phyloP scores from a whole-genome alignment of 1,139 yeast genomes.

The Komagataea norvegica region DNA sequence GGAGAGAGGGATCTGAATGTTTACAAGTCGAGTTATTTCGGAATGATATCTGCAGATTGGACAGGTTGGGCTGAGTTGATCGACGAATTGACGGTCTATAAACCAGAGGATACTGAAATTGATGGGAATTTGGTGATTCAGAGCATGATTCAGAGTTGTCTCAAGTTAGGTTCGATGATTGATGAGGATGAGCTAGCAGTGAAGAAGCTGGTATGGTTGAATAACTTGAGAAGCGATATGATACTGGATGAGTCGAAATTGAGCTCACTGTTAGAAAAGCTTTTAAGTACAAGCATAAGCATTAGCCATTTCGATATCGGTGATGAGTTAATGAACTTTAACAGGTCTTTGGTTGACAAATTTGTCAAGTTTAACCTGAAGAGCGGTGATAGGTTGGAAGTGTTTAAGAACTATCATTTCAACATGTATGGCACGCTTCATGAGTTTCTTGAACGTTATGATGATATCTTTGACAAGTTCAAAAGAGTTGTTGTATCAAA shows the following conservation, averaged over 20 bases:
- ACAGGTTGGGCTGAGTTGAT: slow-evolving; percentile 51
- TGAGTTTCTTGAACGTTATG: background rate
- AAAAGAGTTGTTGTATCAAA: slow-evolving; percentile 5
- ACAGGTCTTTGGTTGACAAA: background rate
- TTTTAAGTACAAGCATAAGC: slow-evolving; percentile 1
- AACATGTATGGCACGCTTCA: slow-evolving; percentile 1
- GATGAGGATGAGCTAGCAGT: slow-evolving; percentile 10
- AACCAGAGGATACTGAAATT: slow-evolving; percentile 8
- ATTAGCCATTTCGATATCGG: slow-evolving; percentile 4
- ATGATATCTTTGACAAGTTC: background rate
- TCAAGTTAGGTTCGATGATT: slow-evolving; percentile 13
- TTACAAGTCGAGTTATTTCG: slow-evolving; percentile 38
- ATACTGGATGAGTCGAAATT: slow-evolving; percentile 4
- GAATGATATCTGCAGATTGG: slow-evolving; percentile 51
- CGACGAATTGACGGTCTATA: slow-evolving; percentile 36
- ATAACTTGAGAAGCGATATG: slow-evolving; percentile 14
- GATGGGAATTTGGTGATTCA: slow-evolving; percentile 6
- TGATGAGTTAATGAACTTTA: background rate
- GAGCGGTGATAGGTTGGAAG: background rate
- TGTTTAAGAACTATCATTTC: slow-evolving; percentile 5
- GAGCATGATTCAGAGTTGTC: slow-evolving; percentile 6
- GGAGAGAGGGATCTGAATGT: slow-evolving; percentile 23
- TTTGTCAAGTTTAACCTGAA: slow-evolving; percentile 2
- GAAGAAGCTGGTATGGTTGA: slow-evolving; percentile 19
- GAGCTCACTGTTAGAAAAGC: background rate